phyloP scores from a whole-genome alignment of 768 basidiomycete genomes.

The Boletus speciosus region DNA sequence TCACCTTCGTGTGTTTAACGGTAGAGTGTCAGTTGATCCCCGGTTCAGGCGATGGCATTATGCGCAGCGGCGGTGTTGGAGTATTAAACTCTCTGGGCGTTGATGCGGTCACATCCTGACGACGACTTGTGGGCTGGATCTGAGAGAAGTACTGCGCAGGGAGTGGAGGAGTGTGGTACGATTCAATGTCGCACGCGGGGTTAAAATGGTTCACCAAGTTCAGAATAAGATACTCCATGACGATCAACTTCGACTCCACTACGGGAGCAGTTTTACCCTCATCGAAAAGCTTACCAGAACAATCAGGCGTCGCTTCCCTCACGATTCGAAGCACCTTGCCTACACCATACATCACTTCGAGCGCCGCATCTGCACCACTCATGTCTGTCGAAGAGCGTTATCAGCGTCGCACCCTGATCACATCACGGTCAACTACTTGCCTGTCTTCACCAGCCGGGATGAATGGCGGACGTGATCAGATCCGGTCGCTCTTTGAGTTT shows the following conservation, averaged over 20 bases:
- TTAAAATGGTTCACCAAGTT: background rate
- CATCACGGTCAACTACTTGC: constrained; percentile 9
- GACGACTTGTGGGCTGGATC: background rate
- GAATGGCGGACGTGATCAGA: constrained; percentile 28
- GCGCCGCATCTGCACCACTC: constrained; percentile 25
- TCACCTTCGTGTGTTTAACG: no score
- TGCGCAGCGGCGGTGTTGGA: no score
- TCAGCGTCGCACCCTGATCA: background rate
- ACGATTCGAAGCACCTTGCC: constrained; percentile 24
- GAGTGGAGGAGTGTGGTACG: background rate
- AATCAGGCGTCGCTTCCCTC: constrained; percentile 16
- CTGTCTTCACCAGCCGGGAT: constrained; percentile 39
- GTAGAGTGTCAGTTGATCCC: no score
- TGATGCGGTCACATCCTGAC: background rate
- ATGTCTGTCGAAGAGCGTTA: constrained; percentile 18
- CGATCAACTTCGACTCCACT: no score
- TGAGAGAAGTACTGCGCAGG: background rate
- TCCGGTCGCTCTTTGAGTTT: constrained; percentile 32
- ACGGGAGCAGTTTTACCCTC: constrained; percentile 27
- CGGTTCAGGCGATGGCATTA: background rate
- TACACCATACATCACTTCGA: constrained; percentile 29
- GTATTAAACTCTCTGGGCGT: constrained; percentile 11
- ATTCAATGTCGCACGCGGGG: background rate
- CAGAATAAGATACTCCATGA: background rate
- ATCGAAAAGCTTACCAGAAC: constrained; percentile 31